Base-by-base conservation (phyloP, 2,329 filamentous ascomycete genomes). In the Acrocalymma vagum region DNA sequence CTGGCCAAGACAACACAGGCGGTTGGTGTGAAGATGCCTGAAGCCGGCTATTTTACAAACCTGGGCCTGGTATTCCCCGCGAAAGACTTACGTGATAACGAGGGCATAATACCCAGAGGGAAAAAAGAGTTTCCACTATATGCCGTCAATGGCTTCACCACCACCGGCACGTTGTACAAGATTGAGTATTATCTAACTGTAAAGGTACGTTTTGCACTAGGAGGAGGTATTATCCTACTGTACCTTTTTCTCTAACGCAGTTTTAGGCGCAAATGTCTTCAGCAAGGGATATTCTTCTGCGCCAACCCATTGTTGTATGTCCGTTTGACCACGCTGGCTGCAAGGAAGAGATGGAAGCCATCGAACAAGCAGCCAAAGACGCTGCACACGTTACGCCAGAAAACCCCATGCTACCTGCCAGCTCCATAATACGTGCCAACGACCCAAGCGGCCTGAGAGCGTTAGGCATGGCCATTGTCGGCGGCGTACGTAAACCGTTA, bases 261-360 rank as follows among this genome's bases (percentile, higher is more conserved):
- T 14, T 13, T 14, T 29, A 97, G 93, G 93, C 92, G 25, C 87
- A 92, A 72, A 79, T 97, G 71, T 90, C 88, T 36, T 88, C 87
- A 29, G 90, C 92, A 16, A 85, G 88, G 71, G 93, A 99, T 67
- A 95, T 99, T 39, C 79, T 85, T 20, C 79, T 97, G 28, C 84
- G 93, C 37, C 90, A 97, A 70, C 91, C 90, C 5, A 96, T 99
- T 42, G 90, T 97, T 22, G 94, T 97, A 35, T 97, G 93, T 62
- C 93, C 94, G 0, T 84, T 96, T 48, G 94, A 99, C 63, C 90
- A 96, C 63, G 90, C 95, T 54, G 89, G 87, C 11, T 99, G 94
- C 74, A 96, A 95, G 70, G 92, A 96, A 66, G 94, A 97, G 73
- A 96, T 99, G 90, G 92, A 96, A 60, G 92, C 92, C 24, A 97